phyloP scores from a whole-genome alignment of 1,284 basidiomycete species.

The Trichosporon sp. region DNA sequence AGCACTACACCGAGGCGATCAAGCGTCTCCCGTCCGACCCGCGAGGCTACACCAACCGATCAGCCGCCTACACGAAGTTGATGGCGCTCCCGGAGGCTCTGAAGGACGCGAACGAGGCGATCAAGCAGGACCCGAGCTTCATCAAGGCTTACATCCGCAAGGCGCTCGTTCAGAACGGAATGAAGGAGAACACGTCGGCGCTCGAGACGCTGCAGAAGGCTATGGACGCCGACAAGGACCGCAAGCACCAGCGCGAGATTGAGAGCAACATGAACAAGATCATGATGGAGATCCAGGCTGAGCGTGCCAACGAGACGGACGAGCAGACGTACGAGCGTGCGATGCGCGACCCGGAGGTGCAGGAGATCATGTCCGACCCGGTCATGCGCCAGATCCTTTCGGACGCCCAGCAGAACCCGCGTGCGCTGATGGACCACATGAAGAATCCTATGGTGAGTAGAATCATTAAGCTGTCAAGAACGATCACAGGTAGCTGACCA shows the following conservation, averaged over 20 bases:
- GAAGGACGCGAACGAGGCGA: conserved; percentile 91
- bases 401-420: conserved; percentile 86
- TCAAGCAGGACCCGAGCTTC: conserved; percentile 82
- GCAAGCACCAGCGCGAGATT: conserved; percentile 76
- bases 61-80: conserved; percentile 94
- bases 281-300: conserved; percentile 70
- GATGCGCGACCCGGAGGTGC: conserved; percentile 95
- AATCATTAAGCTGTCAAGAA: neutral
- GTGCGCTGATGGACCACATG: conserved; percentile 92
- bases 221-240: conserved; percentile 64
- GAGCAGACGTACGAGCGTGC: conserved; percentile 89
- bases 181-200: conserved; percentile 88
- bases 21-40: conserved; percentile 89
- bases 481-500: neutral
- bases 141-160: conserved; percentile 97
- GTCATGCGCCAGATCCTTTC: conserved; percentile 91
- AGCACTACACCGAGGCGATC: conserved; percentile 90
- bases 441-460: conserved; percentile 67
- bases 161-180: conserved; percentile 73
- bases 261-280: conserved; percentile 69
- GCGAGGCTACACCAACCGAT: conserved; percentile 92
- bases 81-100: conserved; percentile 89
- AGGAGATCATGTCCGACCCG: conserved; percentile 53
- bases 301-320: conserved; percentile 82
- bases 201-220: conserved; percentile 72